Evolutionary conservation across 1,284 basidiomycete genomes (phyloP), one percentile per base, ranked within the genome.

Genomic region (Papiliotrema flavescens): DNA sequence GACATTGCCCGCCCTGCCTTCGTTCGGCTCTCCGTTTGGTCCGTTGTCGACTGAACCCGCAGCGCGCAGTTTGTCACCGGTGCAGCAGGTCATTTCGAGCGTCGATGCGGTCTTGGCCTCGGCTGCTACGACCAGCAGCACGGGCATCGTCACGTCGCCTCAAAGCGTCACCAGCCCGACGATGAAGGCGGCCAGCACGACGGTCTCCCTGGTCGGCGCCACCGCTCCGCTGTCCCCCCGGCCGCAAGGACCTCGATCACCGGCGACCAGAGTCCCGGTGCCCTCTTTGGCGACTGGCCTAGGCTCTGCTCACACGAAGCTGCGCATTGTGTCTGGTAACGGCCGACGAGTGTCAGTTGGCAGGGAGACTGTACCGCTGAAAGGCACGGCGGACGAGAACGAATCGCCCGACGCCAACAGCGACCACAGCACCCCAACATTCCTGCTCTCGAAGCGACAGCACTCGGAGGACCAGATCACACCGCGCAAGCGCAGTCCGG

Each of bases 401-500:
- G 48, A 56, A 7, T 48, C 49, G 11, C 47, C 11, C 28, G 28
- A 32, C 28, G 17, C 56, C 2, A 9, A 24, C 15, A 26, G 32
- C 32, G n/a, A 51, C 0, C 46, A 43, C 6, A 42, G 28, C 9
- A 61, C 57, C 3, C 59, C 57, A 2, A 52, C 61, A 2, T 28
- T 28, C 5, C 22, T 19, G 22, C n/a, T 56, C 2, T 47, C 64
- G 2, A 75, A 75, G 47, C 62, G 73, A 11, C 67, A 71, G 36
- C 71, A 70, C 47, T 67, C 65, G 8, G 59, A 61, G 5, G 73
- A 73, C 26, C 56, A 69, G 14, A 45, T 69, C 7, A 59, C 64
- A 5, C 73, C 73, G 5, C 62, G 73, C 2, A 75, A 75, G 47
- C 61, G 73, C 3, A 67, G 65, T 1, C 65, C 65, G 20, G 44